phyloP scores from a whole-genome alignment of 83 land plant species.

The Picea mariana region DNA sequence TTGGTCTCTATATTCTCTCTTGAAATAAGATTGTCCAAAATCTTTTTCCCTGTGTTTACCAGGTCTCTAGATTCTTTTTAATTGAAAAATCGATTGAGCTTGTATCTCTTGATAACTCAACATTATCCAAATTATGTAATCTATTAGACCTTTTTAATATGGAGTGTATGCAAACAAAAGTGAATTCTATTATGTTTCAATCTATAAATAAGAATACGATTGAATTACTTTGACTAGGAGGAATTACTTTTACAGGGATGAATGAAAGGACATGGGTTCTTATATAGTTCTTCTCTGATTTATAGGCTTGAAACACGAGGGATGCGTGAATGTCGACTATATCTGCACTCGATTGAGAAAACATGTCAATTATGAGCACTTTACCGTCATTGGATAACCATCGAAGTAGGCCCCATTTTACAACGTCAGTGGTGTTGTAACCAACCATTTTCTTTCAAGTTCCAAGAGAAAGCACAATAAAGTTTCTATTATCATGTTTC shows the following conservation, averaged over 20 bases:
- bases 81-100: too few species aligned
- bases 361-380: slow-evolving; percentile 15
- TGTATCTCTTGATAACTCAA: too few species aligned
- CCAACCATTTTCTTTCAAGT: slow-evolving; percentile 3
- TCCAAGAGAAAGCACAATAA: slow-evolving; percentile 28
- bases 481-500: background rate
- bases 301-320: slow-evolving; percentile 14
- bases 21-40: slow-evolving; percentile 13
- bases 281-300: slow-evolving; percentile 5
- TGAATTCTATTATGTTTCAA: too few species aligned
- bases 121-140: too few species aligned
- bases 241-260: too few species aligned
- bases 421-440: slow-evolving; percentile 10
- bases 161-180: too few species aligned
- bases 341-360: slow-evolving; percentile 23
- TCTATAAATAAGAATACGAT: too few species aligned
- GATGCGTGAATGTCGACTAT: slow-evolving; percentile 23
- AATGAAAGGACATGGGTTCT: slow-evolving; percentile 25
- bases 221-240: too few species aligned
- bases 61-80: slow-evolving; percentile 18
- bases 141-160: too few species aligned
- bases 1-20: slow-evolving; percentile 20
- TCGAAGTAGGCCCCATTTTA: slow-evolving; percentile 17
- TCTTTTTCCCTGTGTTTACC: background rate
- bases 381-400: slow-evolving; percentile 23